Base-by-base conservation (phyloP, 2,329 filamentous ascomycete species). In the Acarospora socialis region DNA sequence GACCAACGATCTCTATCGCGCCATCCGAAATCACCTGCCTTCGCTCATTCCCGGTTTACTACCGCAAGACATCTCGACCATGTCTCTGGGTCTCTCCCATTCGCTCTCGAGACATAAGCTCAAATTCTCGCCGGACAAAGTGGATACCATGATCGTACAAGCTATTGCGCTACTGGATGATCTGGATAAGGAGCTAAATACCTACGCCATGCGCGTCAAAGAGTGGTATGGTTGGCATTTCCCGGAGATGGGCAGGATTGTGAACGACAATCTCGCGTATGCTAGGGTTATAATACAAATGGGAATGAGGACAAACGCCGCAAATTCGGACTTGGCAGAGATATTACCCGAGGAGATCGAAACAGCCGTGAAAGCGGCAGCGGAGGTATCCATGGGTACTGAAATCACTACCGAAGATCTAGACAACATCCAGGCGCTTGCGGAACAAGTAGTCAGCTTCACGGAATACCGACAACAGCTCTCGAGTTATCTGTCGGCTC, bases 181-280 rank as follows among this genome's bases (percentile, higher is more conserved):
- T 43, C 66, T 98, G 40, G 90, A 98, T 66, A 98, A 98, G 69
- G 90, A 98, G 61, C 68, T 98, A 43, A 98, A 98, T 66, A 90
- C 82, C 47, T 95, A 94, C 54, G 87, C 90, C 43, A 98, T 98
- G 90, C 73, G 90, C 57, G 84, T 94, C 40, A 95, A 95, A 74
- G 90, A 98, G 60, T 98, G 90, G 90, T 98, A 98, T 55, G 90
- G 90, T 50, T 98, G 90, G 90, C 90, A 95, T 61, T 98, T 95
- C 66, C 90, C 90, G 23, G 90, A 98, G 65, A 76, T 98, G 70
- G 86, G 82, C 52, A 87, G 86, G 63, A 93, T 95, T 52, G 70
- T 94, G 46, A 92, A 92, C 58, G 90, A 98, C 68, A 98, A 98
- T 61, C 65, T 93, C 41, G 86, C 86, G 43, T 98, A 93, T 55